Conservation (phyloP, 108 stramenopile species). For the Phaeodactylum tricornutum region DNA sequence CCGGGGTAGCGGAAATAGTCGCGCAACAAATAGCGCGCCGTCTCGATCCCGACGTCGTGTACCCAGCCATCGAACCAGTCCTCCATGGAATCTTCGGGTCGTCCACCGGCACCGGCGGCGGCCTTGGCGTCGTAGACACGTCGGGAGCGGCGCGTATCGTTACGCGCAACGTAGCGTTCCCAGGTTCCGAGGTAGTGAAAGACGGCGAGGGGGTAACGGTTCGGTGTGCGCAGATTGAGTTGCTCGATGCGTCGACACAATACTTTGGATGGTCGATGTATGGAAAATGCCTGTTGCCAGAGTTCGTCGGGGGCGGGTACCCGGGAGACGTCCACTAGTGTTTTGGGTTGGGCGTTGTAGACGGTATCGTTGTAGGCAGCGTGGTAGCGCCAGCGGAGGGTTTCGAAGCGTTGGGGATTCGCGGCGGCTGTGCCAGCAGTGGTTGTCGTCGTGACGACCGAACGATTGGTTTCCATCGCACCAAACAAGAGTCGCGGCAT, state of each 20-base stretch:
- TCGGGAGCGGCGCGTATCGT: constrained; percentile 17
- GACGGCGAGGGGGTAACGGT: constrained; percentile 15
- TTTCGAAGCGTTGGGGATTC: constrained; percentile 19
- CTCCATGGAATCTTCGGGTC: constrained; percentile 17
- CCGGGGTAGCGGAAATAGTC: too few species aligned
- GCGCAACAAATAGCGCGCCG: not conserved
- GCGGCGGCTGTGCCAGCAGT: not conserved
- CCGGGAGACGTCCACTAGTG: constrained; percentile 16
- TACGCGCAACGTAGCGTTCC: constrained; percentile 23
- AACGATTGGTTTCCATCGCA: constrained; percentile 3
- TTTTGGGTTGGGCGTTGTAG: constrained; percentile 13
- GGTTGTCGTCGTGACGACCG: not conserved
- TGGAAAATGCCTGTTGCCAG: constrained; percentile 8
- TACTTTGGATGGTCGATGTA: constrained; percentile 19
- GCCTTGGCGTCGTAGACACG: constrained; percentile 9
- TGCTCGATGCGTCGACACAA: constrained; percentile 17
- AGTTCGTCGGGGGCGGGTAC: constrained; percentile 15
- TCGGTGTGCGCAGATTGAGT: constrained; percentile 8
- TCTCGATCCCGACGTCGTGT: constrained; percentile 11
- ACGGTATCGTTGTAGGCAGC: constrained; percentile 9
- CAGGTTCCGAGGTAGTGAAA: constrained; percentile 30
- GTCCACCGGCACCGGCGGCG: constrained; percentile 7
- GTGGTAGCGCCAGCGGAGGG: constrained; percentile 28
- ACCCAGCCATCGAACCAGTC: constrained; percentile 28
- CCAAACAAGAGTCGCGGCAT: constrained; percentile 11